Conservation (phyloP, 2,329 filamentous ascomycete genomes). For the Plenodomus lindquistii region DNA sequence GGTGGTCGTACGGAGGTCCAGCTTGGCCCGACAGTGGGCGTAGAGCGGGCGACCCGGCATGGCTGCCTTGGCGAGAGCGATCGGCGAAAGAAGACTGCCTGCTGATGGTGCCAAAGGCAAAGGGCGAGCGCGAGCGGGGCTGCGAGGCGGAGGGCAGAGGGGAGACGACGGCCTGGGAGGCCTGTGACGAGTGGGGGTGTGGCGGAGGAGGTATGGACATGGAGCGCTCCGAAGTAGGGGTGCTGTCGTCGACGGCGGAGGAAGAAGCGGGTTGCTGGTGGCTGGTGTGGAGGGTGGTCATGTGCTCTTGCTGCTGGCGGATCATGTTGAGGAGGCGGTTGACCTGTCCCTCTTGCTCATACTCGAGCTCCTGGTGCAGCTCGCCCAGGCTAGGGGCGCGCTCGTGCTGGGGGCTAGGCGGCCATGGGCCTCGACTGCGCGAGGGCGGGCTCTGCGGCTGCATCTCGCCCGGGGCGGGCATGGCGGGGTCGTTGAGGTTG, state of each 20-base stretch:
- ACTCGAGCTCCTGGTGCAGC: slow-evolving; percentile 77
- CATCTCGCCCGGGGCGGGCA: slow-evolving; percentile 73
- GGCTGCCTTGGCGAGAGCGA: slow-evolving; percentile 45
- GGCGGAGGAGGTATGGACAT: slow-evolving; percentile 45
- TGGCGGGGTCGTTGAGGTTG: slow-evolving; percentile 69
- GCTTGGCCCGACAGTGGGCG: slow-evolving; percentile 57
- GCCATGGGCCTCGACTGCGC: slow-evolving; percentile 37
- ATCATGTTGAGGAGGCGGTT: slow-evolving; percentile 80
- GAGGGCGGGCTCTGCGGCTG: slow-evolving; percentile 49
- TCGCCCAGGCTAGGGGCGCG: slow-evolving; percentile 74
- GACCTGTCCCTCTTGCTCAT: slow-evolving; percentile 78
- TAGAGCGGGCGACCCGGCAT: slow-evolving; percentile 50
- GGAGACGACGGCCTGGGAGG: slow-evolving; percentile 39
- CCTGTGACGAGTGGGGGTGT: slow-evolving; percentile 20
- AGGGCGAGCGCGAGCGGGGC: slow-evolving; percentile 43
- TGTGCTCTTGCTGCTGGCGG: slow-evolving; percentile 72
- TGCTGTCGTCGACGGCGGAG: slow-evolving; percentile 57
- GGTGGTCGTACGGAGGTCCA: slow-evolving; percentile 49
- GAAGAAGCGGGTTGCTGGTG: slow-evolving; percentile 47
- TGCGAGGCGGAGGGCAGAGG: slow-evolving; percentile 54
- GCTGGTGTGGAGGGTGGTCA: slow-evolving; percentile 59
- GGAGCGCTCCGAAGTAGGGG: slow-evolving; percentile 53
- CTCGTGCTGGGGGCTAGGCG: slow-evolving; percentile 63
- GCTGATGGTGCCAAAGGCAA: slow-evolving; percentile 43
- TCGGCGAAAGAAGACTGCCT: slow-evolving; percentile 49